Conservation (phyloP, 2,329 filamentous ascomycete species). For the Immersiporthe knoxdaviesiana region DNA sequence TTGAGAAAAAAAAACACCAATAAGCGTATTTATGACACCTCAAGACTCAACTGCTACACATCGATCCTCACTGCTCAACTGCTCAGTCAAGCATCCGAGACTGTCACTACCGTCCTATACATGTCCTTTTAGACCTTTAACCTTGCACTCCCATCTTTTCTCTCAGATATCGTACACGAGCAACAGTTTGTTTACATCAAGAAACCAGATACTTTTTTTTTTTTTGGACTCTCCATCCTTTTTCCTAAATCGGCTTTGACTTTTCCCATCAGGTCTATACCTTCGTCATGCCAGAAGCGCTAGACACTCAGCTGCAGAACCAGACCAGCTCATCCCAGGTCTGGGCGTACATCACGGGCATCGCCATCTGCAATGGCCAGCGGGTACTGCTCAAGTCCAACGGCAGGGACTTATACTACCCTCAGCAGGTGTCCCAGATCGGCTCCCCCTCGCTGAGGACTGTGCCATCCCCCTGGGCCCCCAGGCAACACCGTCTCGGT, state of each 20-base stretch:
- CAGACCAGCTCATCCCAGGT: constrained; percentile 56
- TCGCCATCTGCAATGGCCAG: constrained; percentile 48
- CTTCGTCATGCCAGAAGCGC: constrained; percentile 44
- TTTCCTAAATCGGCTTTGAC: not conserved
- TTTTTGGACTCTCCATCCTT: too few species aligned
- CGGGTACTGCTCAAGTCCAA: constrained; percentile 48
- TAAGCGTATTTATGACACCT: not conserved
- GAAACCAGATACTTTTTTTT: not conserved
- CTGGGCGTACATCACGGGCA: constrained; percentile 68
- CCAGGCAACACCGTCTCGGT: constrained; percentile 57
- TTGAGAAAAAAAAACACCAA: not conserved
- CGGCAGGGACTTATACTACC: constrained; percentile 58
- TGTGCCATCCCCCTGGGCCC: constrained; percentile 62
- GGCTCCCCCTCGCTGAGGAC: constrained; percentile 56
- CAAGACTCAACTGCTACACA: not conserved
- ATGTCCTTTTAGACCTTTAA: not conserved
- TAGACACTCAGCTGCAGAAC: constrained; percentile 61
- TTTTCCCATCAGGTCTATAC: too few species aligned
- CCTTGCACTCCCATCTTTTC: not conserved
- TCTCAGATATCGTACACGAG: not conserved
- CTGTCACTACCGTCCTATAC: not conserved
- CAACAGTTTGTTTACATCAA: not conserved
- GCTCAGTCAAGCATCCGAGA: not conserved
- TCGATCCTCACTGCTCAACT: not conserved
- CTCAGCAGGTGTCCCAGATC: constrained; percentile 54